These are phyloP conservation scores for Camellia oleifera DNA, from an alignment of 179 eudicot genomes.

Conservation along the genomic window DNA sequence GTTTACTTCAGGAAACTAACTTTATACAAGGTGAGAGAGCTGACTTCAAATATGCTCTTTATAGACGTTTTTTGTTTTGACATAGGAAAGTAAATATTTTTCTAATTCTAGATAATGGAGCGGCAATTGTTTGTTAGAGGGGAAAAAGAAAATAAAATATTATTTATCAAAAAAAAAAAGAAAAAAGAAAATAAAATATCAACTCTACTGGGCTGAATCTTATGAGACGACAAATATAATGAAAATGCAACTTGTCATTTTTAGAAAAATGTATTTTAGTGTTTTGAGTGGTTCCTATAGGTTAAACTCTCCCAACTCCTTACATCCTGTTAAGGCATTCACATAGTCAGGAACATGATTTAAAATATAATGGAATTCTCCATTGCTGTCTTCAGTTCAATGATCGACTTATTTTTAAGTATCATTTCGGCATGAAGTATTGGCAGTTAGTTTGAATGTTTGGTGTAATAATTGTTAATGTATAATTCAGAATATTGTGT, in stretches of 20 bases:
- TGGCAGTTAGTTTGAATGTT: too few relatives aligned
- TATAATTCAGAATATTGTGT: too few relatives aligned
- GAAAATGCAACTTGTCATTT: conserved; percentile 1
- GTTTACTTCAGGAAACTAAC: conserved; percentile 65
- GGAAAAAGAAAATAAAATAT: not conserved
- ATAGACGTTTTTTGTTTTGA: conserved; percentile 5
- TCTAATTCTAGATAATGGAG: not conserved
- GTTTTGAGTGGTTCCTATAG: not conserved
- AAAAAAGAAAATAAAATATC: not conserved
- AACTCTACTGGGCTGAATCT: not conserved
- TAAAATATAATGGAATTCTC: not conserved
- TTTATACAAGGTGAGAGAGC: conserved; percentile 67
- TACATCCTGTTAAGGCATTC: not conserved
- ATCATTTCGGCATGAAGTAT: too few relatives aligned
- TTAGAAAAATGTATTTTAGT: too few relatives aligned
- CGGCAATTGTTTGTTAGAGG: not conserved
- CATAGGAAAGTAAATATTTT: not conserved
- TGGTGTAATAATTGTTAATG: too few relatives aligned
- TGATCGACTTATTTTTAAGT: not conserved
- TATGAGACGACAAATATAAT: not conserved
- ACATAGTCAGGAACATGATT: not conserved
- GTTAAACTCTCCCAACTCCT: not conserved
- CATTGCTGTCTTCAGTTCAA: not conserved
- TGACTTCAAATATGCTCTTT: conserved; percentile 12
- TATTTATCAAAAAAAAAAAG: too few relatives aligned